Evolutionary conservation across 768 basidiomycete genomes (phyloP).

Genomic region (Boletellus ananiceps): DNA sequence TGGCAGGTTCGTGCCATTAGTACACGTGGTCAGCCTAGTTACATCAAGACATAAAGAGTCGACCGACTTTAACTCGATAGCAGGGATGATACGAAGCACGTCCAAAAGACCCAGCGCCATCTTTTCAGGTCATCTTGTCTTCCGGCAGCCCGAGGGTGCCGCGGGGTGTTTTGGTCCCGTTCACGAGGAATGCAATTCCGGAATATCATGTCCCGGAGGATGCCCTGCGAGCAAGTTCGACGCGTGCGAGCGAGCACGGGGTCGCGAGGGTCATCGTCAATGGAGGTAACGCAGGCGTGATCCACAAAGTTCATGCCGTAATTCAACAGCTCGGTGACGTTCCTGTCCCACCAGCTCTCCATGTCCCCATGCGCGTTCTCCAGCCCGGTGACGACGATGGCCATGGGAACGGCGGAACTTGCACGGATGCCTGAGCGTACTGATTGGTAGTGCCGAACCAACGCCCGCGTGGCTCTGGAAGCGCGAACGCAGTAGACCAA

Average conservation of each 20-base stretch:
- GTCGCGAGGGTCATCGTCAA: slow-evolving; percentile 22
- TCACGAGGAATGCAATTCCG: slow-evolving; percentile 14
- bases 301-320: slow-evolving; percentile 26
- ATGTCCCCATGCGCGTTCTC: slow-evolving; percentile 32
- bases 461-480: slow-evolving; percentile 36
- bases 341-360: slow-evolving; percentile 35
- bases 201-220: slow-evolving; percentile 22
- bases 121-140: slow-evolving; percentile 1
- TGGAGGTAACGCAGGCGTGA: slow-evolving; percentile 33
- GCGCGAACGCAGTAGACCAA: slow-evolving; percentile 39
- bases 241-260: slow-evolving; percentile 10
- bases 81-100: slow-evolving; percentile 13
- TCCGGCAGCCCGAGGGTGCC: neutral
- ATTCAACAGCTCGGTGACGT: slow-evolving; percentile 15
- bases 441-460: slow-evolving; percentile 36
- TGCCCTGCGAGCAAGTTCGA: slow-evolving; percentile 21
- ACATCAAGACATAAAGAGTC: neutral
- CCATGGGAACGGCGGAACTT: slow-evolving; percentile 29
- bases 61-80: neutral
- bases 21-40: neutral
- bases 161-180: neutral
- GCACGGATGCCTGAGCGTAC: slow-evolving; percentile 31
- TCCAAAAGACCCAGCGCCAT: slow-evolving; percentile 13
- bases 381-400: slow-evolving; percentile 38
- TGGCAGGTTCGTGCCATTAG: neutral